Evolutionary conservation across 129 eudicot species (phyloP).

Genomic region (Pseudognaphalium luteoalbum): DNA sequence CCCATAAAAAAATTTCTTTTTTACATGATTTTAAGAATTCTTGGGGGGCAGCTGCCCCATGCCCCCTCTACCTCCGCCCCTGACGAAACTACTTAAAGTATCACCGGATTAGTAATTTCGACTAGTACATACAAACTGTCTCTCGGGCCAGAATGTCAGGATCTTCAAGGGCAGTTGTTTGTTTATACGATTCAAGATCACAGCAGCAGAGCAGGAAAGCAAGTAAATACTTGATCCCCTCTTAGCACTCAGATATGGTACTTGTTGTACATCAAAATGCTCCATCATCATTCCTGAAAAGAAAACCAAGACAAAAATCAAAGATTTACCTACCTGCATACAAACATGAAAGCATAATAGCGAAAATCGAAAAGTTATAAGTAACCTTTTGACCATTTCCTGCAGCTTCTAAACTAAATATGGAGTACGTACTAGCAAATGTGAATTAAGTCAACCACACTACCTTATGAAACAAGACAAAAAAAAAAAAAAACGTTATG

Average conservation of each 20-base stretch:
- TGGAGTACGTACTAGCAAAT: background rate
- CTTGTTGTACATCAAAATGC: slow-evolving; percentile 38
- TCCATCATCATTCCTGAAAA: slow-evolving; percentile 38
- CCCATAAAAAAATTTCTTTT: too few species aligned
- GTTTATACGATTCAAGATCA: slow-evolving; percentile 30
- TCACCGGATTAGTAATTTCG: background rate
- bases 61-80: too few species aligned
- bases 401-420: slow-evolving; percentile 5
- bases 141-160: slow-evolving; percentile 14
- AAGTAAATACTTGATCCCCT: slow-evolving; percentile 31
- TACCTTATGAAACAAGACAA: too few species aligned
- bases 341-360: background rate
- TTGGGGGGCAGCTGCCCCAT: too few species aligned
- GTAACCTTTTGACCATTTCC: slow-evolving; percentile 25
- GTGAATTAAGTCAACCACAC: background rate
- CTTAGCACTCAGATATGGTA: slow-evolving; percentile 59
- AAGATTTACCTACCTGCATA: background rate
- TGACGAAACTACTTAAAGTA: background rate
- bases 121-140: background rate
- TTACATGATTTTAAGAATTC: too few species aligned
- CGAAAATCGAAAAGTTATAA: background rate
- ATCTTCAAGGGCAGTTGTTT: slow-evolving; percentile 8
- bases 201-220: slow-evolving; percentile 25
- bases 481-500: too few species aligned
- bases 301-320: background rate